Percentiles rank a stretch among this genome's conserved stretches.
Conservation (phyloP, 352 stramenopile species). For the Aphanomyces invadans region DNA sequence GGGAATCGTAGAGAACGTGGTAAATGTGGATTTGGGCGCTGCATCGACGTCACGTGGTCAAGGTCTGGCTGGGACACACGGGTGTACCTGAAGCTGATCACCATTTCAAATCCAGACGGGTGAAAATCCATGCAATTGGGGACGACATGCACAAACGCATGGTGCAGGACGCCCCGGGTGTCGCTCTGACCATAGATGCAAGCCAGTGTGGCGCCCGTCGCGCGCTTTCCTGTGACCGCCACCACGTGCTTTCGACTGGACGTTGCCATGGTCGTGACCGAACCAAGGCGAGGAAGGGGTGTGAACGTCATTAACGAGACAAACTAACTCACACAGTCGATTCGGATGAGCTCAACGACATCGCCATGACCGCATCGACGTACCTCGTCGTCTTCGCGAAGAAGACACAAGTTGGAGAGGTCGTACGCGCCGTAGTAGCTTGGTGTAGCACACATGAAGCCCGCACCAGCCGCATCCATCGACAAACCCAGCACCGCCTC, state of each 20-base stretch:
- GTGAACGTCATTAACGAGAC: slow-evolving; percentile 38
- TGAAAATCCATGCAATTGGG: slow-evolving; percentile 52
- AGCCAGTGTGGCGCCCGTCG: slow-evolving; percentile 37
- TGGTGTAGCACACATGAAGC: slow-evolving; percentile 56
- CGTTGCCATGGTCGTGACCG: slow-evolving; percentile 37
- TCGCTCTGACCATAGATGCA: slow-evolving; percentile 57
- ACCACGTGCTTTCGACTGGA: slow-evolving; percentile 44
- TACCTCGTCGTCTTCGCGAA: slow-evolving; percentile 60
- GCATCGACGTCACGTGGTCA: slow-evolving; percentile 27
- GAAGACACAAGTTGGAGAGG: slow-evolving; percentile 56
- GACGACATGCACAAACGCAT: slow-evolving; percentile 34
- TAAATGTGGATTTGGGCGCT: slow-evolving; percentile 42
- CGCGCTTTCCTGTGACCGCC: slow-evolving; percentile 35
- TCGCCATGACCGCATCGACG: no score
- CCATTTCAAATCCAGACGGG: slow-evolving; percentile 42
- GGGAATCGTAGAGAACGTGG: slow-evolving; percentile 48
- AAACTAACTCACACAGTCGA: no score
- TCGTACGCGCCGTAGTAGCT: slow-evolving; percentile 56
- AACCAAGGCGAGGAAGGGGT: slow-evolving; percentile 38
- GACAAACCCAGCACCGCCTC: slow-evolving; percentile 39
- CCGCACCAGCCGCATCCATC: slow-evolving; percentile 41
- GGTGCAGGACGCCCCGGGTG: slow-evolving; percentile 43
- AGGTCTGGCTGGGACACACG: not conserved
- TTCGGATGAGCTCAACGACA: no score
- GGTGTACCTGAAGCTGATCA: slow-evolving; percentile 35